Conservation (phyloP, 2,329 filamentous ascomycete genomes). For the Dichotomopilus funicola region DNA sequence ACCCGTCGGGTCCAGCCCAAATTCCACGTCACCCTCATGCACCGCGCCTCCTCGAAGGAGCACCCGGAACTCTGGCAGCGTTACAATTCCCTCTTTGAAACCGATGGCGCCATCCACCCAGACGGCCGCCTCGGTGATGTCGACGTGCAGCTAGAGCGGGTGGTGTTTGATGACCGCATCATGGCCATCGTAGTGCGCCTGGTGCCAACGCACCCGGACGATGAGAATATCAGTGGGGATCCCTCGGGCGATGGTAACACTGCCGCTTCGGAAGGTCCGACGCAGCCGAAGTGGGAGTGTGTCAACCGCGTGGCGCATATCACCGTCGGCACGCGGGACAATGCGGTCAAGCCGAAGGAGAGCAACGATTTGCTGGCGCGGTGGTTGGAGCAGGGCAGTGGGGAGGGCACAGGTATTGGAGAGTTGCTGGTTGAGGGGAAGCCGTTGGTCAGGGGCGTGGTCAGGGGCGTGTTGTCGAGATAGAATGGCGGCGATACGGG, state of each 20-base stretch:
- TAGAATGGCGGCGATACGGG: conserved; percentile 26
- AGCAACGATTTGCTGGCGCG: conserved; percentile 75
- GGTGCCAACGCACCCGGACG: conserved; percentile 35
- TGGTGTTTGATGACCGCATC: conserved; percentile 79
- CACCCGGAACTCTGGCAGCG: conserved; percentile 68
- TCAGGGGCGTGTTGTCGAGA: conserved; percentile 43
- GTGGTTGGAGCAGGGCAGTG: conserved; percentile 59
- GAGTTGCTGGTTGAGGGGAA: conserved; percentile 46
- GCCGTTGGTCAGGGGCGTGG: conserved; percentile 41
- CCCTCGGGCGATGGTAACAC: not conserved
- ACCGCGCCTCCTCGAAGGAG: conserved; percentile 58
- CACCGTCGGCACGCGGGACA: conserved; percentile 75
- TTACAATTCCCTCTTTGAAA: conserved; percentile 56
- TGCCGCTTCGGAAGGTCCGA: not conserved
- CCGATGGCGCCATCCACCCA: conserved; percentile 31
- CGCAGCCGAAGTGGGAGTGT: conserved; percentile 50
- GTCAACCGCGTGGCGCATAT: conserved; percentile 78
- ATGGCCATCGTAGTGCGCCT: conserved; percentile 89
- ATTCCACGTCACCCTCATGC: conserved; percentile 93
- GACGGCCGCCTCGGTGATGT: conserved; percentile 56
- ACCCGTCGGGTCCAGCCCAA: conserved; percentile 69
- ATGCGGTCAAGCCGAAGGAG: conserved; percentile 80
- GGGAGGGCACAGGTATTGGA: conserved; percentile 37
- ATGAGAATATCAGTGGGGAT: conserved; percentile 7
- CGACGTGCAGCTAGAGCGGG: conserved; percentile 56